Conservation (phyloP, 352 stramenopile species). For the Globisporangium nunn region DNA sequence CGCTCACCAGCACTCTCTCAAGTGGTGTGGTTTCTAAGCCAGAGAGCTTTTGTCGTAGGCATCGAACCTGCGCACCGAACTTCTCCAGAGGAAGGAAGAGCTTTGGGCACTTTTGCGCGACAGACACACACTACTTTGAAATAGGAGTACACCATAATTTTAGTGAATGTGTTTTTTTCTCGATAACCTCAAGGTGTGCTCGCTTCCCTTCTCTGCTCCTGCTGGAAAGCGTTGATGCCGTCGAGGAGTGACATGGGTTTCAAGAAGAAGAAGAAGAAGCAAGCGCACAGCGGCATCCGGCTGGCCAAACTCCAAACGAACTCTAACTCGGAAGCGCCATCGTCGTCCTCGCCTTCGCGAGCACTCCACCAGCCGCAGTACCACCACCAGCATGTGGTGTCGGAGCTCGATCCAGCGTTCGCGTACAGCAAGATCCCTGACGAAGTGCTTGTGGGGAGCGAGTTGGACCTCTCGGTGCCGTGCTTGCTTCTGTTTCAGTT, state of each 20-base stretch:
- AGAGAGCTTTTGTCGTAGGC: too few relatives aligned
- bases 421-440: conserved; percentile 55
- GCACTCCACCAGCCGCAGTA: neutral
- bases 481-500: conserved; percentile 8
- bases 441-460: conserved; percentile 46
- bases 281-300: conserved; percentile 40
- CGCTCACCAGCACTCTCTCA: neutral
- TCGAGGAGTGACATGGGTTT: conserved; percentile 12
- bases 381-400: conserved; percentile 12
- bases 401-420: conserved; percentile 37
- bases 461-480: conserved; percentile 48
- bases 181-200: too few relatives aligned
- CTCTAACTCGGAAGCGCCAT: neutral
- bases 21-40: too few relatives aligned
- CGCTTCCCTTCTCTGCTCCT: too few relatives aligned
- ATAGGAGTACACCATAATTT: too few relatives aligned
- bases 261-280: conserved; percentile 37
- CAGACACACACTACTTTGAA: too few relatives aligned
- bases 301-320: conserved; percentile 26
- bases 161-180: too few relatives aligned
- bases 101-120: too few relatives aligned
- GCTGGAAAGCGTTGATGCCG: too few relatives aligned
- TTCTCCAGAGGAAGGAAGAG: too few relatives aligned
- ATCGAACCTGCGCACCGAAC: too few relatives aligned
- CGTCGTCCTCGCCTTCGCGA: neutral